Evolutionary conservation across 1,284 basidiomycete species (phyloP), one percentile per base, ranked within the genome.

Genomic region (Pseudozyma tsukubaensis): DNA sequence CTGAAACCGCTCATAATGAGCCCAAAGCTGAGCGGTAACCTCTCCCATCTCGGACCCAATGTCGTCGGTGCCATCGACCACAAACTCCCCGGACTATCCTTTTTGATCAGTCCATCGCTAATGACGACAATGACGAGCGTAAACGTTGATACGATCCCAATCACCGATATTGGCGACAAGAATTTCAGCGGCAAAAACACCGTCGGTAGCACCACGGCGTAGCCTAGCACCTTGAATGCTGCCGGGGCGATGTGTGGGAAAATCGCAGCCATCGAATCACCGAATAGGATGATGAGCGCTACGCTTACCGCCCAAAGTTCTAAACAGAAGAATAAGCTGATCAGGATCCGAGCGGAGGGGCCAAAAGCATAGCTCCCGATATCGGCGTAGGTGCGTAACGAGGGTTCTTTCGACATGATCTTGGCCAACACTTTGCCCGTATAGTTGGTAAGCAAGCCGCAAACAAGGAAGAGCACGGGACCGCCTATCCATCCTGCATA

Each of bases 1-100:
- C 94, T 91, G 79, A 97, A 96, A 88, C 95, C 94, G n/a, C 93
- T 93, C 91, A 98, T 94, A 83, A 97, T 91, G 59, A 98, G 87
- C 3, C 95, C 95, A 82, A 94, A 97, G 84, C 67, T 90, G 72
- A 80, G 85, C 72, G 89, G 84, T 83, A 88, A 63, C 85, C 85
- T 77, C 82, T 87, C 56, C 86, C 86, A 86, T 48, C 89, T 87
- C 32, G 92, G 87, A 0, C 87, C 87, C 12, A 91, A 72, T n/a
- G 87, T 89, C 0, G 94, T 97, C 14, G 88, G 86, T 37, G 90
- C 91, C 2, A 92, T 92, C 50, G 88, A 86, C 88, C 90, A 91
- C 3, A 98, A 85, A 68, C 92, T 94, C 10, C 95, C 95, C 0
- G 94, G 94, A 10, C 89, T 86, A 29, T 91, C 86, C n/a, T 84